These are phyloP conservation scores for Aspergillus clavatus DNA, from an alignment of 2,329 filamentous ascomycete genomes.

Conservation along the genomic window DNA sequence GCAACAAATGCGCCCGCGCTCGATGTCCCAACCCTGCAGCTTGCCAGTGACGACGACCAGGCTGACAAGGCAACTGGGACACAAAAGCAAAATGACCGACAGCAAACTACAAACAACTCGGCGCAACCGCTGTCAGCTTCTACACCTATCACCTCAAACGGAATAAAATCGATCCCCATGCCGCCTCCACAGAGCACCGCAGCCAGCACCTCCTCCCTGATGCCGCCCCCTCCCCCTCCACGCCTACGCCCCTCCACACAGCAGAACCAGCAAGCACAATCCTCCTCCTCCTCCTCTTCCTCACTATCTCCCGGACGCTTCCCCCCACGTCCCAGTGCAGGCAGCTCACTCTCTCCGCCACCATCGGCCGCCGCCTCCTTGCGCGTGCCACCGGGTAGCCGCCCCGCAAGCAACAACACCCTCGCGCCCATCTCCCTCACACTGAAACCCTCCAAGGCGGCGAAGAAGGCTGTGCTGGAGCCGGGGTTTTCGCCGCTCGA, in stretches of 20 bases:
- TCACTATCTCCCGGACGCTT: conserved; percentile 12
- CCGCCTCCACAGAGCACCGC: conserved; percentile 7
- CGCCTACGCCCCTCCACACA: conserved; percentile 22
- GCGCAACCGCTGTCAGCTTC: conserved; percentile 5
- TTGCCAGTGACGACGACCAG: conserved; percentile 21
- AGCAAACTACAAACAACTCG: conserved; percentile 10
- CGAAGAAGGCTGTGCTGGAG: conserved; percentile 52
- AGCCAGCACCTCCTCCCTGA: conserved; percentile 23
- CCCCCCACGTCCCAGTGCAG: conserved; percentile 27
- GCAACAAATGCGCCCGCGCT: conserved; percentile 21
- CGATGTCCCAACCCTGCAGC: conserved; percentile 30
- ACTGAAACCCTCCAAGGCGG: conserved; percentile 45
- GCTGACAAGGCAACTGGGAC: conserved; percentile 7
- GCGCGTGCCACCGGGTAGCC: conserved; percentile 39
- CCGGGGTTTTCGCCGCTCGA: conserved; percentile 93
- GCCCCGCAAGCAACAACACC: conserved; percentile 40
- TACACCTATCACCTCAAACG: conserved; percentile 3
- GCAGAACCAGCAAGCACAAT: conserved; percentile 16
- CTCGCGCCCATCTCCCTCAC: conserved; percentile 40
- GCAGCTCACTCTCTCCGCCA: conserved; percentile 35
- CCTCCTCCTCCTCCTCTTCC: conserved; percentile 10
- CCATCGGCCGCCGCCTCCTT: conserved; percentile 43
- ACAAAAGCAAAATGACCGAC: conserved; percentile 1
- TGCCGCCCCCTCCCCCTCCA: conserved; percentile 34
- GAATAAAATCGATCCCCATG: conserved; percentile 9